Evolutionary conservation across 73 alveolate genomes (phyloP), one percentile per base, ranked within the genome.

Genomic region (Breviolum minutum): DNA sequence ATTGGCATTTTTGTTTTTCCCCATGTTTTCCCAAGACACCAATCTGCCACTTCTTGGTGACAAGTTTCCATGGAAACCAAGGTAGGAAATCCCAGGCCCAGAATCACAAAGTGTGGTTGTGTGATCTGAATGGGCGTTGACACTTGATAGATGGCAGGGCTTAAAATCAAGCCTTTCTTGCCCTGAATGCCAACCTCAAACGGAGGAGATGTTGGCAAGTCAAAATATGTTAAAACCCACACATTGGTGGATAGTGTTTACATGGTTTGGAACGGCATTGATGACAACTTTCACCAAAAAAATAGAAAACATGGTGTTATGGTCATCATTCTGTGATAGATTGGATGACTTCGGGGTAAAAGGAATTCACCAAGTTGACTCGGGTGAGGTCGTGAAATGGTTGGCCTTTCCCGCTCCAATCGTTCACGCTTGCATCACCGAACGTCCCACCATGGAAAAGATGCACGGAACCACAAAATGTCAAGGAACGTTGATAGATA

Each of bases 11-110:
- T 11, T 66, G 24, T 66, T 66, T 11, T 66, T 66, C 24, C 74
- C 17, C 74, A 66, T 13, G 11, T 66, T 66, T 17, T 40, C 54
- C 54, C 54, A 40, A 40, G n/a, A n/a, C n/a, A n/a, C n/a, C n/a
- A n/a, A 1, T 68, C 77, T 68, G 77, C 77, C 77, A 68, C 77
- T 68, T 68, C 77, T 68, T 48, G 0, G 32, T 7, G 73, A 61
- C 79, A 61, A 24, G 79, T 27, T 22, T 27, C 94, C 94, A 26
- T 8, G 20, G 95, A 30, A 16, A 87, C 95, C 95, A 87, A 87
- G 60, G 95, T 87, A n/a, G 95, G 82, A 48, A 68, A 87, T 0
- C 95, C 95, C 6, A 87, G 30, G 83, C 95, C 95, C 68, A 87
- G 40, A 60, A 87, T 29, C 71, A 87, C 95, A 73, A 87, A 87